Base-by-base conservation (phyloP, 1,139 yeast genomes). In the Hansenula lynferdii region DNA sequence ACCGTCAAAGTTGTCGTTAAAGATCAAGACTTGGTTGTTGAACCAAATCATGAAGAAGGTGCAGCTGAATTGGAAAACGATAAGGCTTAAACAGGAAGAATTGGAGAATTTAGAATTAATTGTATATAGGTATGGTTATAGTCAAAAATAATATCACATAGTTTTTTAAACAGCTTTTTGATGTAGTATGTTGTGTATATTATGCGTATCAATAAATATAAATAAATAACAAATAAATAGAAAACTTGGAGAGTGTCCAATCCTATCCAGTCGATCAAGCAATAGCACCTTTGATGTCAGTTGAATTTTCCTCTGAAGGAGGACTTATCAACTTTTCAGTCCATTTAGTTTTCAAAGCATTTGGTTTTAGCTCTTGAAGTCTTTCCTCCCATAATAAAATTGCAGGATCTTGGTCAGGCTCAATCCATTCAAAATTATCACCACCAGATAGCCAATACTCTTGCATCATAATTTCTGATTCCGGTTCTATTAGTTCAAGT, bases 361-460 rank as follows among this genome's bases (percentile, higher is more conserved):
- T 41, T 7, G 48, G 47, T 24, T 41, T 40, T 24, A 41, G 38
- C 4, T 39, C 65, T 19, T 41, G 39, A 8, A 48, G 14, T 26
- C 47, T 36, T 19, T 39, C 12, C 20, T 63, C 64, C 84, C 83
- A 78, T 22, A 70, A 50, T n/a, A 77, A 45, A 8, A 72, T 80
- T 1, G 82, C 84, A 0, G 86, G 86, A 54, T 79, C 86, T 53
- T 77, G 78, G 53, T 80, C 86, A 2, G 85, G 85, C 48, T 80
- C 86, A 6, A 73, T 78, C 86, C 86, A 80, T 45, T 73, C 78
- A 53, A 77, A 79, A 19, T 80, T 81, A 46, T 78, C 82, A 25
- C 86, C 85, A n/a, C 82, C 80, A 40, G 75, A 67, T 61, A 77
- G 66, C 85, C 86, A 79, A 54, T 79, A 80, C 35, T 82, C 85